phyloP scores from a whole-genome alignment of 805 yeast species.

The Starmera quercuum region DNA sequence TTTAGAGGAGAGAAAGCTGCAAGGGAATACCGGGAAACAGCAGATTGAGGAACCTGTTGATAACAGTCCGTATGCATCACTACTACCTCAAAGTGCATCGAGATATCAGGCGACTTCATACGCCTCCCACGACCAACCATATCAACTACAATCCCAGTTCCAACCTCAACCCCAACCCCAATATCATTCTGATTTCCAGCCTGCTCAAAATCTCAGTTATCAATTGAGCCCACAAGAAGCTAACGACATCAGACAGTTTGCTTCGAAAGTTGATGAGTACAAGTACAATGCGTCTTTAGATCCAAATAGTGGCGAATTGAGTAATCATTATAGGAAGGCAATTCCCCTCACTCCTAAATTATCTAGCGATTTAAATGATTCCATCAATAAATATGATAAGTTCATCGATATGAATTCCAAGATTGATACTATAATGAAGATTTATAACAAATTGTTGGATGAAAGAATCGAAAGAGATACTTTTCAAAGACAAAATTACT shows the following conservation, averaged over 20 bases:
- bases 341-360: slow-evolving; percentile 62
- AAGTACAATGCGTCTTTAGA: slow-evolving; percentile 8
- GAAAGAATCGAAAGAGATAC: slow-evolving; percentile 34
- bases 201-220: slow-evolving; percentile 6
- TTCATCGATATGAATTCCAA: slow-evolving; percentile 71
- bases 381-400: slow-evolving; percentile 54
- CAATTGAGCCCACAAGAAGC: slow-evolving; percentile 54
- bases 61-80: slow-evolving; percentile 9
- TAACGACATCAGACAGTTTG: slow-evolving; percentile 59
- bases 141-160: slow-evolving; percentile 2
- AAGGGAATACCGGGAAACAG: slow-evolving; percentile 1
- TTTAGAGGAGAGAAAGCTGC: slow-evolving; percentile 31
- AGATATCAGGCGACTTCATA: background rate
- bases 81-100: slow-evolving; percentile 6
- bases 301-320: slow-evolving; percentile 37
- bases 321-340: slow-evolving; percentile 52
- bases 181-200: slow-evolving; percentile 6
- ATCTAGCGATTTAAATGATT: slow-evolving; percentile 47
- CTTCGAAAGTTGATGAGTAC: slow-evolving; percentile 49
- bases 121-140: slow-evolving; percentile 2
- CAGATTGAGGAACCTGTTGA: slow-evolving; percentile 1
- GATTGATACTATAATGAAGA: slow-evolving; percentile 62
- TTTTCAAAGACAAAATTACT: slow-evolving; percentile 2
- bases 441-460: slow-evolving; percentile 74
- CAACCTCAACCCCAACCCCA: slow-evolving; percentile 13